Conservation (phyloP, 805 yeast genomes). For the Myxozyma neglecta region DNA sequence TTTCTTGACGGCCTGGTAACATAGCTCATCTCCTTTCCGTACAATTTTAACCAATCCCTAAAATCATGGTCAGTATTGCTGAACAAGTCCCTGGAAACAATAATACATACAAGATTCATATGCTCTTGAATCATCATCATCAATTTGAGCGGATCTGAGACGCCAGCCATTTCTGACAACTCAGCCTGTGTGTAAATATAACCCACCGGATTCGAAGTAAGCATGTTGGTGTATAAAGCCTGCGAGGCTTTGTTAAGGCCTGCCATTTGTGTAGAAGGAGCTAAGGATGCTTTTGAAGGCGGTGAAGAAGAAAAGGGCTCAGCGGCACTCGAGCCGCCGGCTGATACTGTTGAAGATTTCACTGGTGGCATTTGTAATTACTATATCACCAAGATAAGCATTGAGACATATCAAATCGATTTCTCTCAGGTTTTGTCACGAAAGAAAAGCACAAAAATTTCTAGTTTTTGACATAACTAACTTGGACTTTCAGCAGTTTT, state of each 20-base stretch:
- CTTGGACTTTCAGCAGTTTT: background rate
- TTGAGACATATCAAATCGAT: background rate
- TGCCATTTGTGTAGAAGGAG: slow-evolving; percentile 11
- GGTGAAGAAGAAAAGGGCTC: slow-evolving; percentile 10
- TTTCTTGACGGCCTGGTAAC: slow-evolving; percentile 71
- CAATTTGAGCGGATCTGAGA: slow-evolving; percentile 46
- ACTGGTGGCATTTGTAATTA: slow-evolving; percentile 10
- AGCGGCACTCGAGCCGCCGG: slow-evolving; percentile 7
- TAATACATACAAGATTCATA: slow-evolving; percentile 40
- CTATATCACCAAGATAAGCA: slow-evolving; percentile 2
- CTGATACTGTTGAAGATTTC: slow-evolving; percentile 4
- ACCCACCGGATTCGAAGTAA: slow-evolving; percentile 39
- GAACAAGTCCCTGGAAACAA: background rate
- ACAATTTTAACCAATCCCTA: slow-evolving; percentile 66
- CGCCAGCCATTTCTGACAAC: slow-evolving; percentile 52
- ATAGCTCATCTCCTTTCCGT: slow-evolving; percentile 59
- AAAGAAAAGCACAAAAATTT: background rate
- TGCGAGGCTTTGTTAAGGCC: slow-evolving; percentile 20
- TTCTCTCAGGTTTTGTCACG: background rate
- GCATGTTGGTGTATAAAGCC: slow-evolving; percentile 25
- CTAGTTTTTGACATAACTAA: background rate
- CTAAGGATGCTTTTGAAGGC: slow-evolving; percentile 10
- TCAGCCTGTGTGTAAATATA: slow-evolving; percentile 68
- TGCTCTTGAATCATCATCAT: slow-evolving; percentile 50
- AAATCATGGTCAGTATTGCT: slow-evolving; percentile 51